These are phyloP conservation scores for Vicia sativa DNA, from an alignment of 306 rosid species.

Conservation along the genomic window DNA sequence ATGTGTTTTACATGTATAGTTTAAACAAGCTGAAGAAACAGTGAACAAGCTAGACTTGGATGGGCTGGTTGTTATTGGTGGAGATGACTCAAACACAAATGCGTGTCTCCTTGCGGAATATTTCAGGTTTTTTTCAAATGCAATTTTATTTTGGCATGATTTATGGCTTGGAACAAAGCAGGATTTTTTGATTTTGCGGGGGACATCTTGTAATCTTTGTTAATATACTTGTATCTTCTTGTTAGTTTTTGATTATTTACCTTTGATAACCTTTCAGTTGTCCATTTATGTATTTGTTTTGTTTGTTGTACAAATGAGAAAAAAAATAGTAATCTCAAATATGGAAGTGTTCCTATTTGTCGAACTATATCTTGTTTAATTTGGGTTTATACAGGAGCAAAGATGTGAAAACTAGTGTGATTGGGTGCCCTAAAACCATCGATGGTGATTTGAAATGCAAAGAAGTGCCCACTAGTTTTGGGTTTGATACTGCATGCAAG, in stretches of 20 bases:
- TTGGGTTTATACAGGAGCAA: slow-evolving; percentile 57
- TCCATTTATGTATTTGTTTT: slow-evolving; percentile 16
- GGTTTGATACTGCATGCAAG: slow-evolving; percentile 99
- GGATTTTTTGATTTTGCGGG: too few species aligned
- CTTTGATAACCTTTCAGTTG: background rate
- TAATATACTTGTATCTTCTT: slow-evolving; percentile 20
- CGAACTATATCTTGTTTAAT: too few species aligned
- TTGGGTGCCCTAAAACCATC: slow-evolving; percentile 99
- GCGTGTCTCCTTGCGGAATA: slow-evolving; percentile 98
- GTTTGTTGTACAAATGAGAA: too few species aligned
- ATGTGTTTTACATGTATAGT: slow-evolving; percentile 53
- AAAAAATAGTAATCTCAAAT: too few species aligned
- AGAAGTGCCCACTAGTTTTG: slow-evolving; percentile 98
- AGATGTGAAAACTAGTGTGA: slow-evolving; percentile 73
- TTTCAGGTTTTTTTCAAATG: slow-evolving; percentile 68
- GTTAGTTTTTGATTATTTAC: slow-evolving; percentile 21
- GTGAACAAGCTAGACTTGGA: slow-evolving; percentile 85
- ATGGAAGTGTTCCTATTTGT: too few species aligned
- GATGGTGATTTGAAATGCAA: slow-evolving; percentile 97
- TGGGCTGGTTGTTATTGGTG: slow-evolving; percentile 95
- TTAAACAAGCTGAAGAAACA: slow-evolving; percentile 95
- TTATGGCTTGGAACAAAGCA: slow-evolving; percentile 3
- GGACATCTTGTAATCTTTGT: background rate
- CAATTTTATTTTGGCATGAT: slow-evolving; percentile 19
- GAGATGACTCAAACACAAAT: slow-evolving; percentile 98